Conservation (phyloP, 352 stramenopile species). For the Thalassiosira ordinaria region DNA sequence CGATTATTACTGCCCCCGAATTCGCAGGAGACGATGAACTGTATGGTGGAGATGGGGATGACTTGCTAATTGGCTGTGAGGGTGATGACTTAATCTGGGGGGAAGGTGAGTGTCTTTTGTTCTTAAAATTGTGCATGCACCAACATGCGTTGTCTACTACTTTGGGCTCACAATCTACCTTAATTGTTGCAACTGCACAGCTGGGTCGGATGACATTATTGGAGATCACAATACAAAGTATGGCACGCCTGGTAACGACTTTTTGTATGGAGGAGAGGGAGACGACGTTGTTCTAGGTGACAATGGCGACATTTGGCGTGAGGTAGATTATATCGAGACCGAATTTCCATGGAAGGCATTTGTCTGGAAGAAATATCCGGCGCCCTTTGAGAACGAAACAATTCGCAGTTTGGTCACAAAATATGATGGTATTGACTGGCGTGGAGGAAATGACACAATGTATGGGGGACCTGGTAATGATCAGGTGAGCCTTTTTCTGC, state of each 20-base stretch:
- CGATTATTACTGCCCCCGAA: constrained; percentile 35
- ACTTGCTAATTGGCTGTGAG: constrained; percentile 43
- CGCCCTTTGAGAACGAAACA: constrained; percentile 45
- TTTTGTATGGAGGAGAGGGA: constrained; percentile 20
- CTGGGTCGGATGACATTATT: constrained; percentile 44
- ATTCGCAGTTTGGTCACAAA: constrained; percentile 27
- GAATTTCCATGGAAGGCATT: constrained; percentile 15
- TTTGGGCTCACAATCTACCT: no score
- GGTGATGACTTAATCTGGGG: constrained; percentile 34
- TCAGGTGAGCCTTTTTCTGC: constrained; percentile 11
- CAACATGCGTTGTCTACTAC: no score
- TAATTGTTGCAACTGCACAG: no score
- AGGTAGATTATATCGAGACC: constrained; percentile 6
- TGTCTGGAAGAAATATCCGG: constrained; percentile 31
- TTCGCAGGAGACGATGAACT: constrained; percentile 40
- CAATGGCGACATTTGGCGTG: constrained; percentile 51
- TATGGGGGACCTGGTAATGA: constrained; percentile 35
- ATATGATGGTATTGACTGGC: constrained; percentile 52
- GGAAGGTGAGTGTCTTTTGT: no score
- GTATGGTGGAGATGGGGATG: constrained; percentile 37
- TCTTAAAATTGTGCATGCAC: no score
- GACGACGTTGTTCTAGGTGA: constrained; percentile 51
- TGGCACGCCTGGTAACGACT: constrained; percentile 37
- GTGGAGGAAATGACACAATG: constrained; percentile 42
- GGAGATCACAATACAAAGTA: constrained; percentile 43